Evolutionary conservation across 1,284 basidiomycete genomes (phyloP), one percentile per base, ranked within the genome.

Genomic region (Anthracocystis setariae): DNA sequence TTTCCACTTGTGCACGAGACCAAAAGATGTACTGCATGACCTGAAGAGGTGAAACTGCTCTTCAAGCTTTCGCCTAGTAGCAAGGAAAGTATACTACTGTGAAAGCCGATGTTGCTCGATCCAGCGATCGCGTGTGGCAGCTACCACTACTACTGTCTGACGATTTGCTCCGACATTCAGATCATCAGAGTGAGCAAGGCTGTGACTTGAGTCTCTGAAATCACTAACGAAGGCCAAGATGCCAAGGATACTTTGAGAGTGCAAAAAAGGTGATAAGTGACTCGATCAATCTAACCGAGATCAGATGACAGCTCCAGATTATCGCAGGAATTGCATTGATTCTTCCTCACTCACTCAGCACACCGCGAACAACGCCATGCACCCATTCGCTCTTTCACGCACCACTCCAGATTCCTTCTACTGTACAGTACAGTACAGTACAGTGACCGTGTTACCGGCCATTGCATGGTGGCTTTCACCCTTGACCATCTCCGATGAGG

Each of bases 241-340:
- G 40, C 29, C 40, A 43, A 7, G n/a, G 32, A 33, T 15, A 33
- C n/a, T n/a, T n/a, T n/a, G n/a, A n/a, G n/a, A n/a, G n/a, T n/a
- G n/a, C n/a, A n/a, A n/a, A n/a, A n/a, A n/a, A n/a, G n/a, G n/a
- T n/a, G n/a, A n/a, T n/a, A 29, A 40, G 44, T 54, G 52, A 54
- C 52, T 54, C 52, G 52, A 40, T 54, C 52, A 23, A 54, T 46
- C 52, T 54, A 54, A 29, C 35, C 44, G 45, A 46, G 44, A 54
- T 54, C 40, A 46, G 52, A 54, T 53, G 43, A 42, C 33, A 53
- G 25, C n/a, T n/a, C 24, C 33, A n/a, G 29, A 45, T 42, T 2
- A 23, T 49, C 47, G 37, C 24, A 17, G 5, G n/a, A n/a, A n/a
- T n/a, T 8, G n/a, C 29, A 12, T 5, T 29, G 29, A 23, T 10